Percentiles rank a stretch among this genome's conserved stretches.
These are phyloP conservation scores for Hyphopichia homilentoma DNA, from an alignment of 805 yeast species.

Conservation along the genomic window DNA sequence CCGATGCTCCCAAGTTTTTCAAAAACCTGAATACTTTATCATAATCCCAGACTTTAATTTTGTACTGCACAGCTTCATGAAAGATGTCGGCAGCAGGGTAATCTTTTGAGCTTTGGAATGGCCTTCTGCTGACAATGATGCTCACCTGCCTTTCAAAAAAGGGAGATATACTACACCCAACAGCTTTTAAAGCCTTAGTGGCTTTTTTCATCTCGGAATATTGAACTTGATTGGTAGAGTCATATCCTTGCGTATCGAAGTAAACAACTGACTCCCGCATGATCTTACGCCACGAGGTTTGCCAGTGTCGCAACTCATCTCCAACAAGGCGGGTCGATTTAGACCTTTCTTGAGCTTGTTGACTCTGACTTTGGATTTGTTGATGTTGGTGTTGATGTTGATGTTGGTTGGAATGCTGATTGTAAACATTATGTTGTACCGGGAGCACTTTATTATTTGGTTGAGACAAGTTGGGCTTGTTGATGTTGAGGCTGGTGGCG, in stretches of 20 bases:
- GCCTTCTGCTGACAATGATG: slow-evolving; percentile 71
- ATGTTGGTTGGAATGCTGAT: neutral
- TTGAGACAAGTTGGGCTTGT: slow-evolving; percentile 5
- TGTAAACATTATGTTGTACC: no score
- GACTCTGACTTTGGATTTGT: slow-evolving; percentile 2
- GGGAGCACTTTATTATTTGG: no score
- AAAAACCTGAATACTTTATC: slow-evolving; percentile 82
- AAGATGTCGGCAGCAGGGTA: slow-evolving; percentile 61
- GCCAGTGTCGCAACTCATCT: slow-evolving; percentile 55
- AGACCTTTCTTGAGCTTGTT: slow-evolving; percentile 3
- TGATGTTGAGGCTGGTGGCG: neutral
- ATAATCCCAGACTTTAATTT: slow-evolving; percentile 81
- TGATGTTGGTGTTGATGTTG: slow-evolving; percentile 2
- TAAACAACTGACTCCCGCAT: slow-evolving; percentile 58
- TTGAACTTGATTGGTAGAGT: slow-evolving; percentile 32
- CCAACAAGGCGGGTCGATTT: slow-evolving; percentile 35
- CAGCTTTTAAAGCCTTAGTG: slow-evolving; percentile 39
- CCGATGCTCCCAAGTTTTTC: slow-evolving; percentile 50
- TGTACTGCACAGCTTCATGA: slow-evolving; percentile 53
- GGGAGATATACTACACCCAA: slow-evolving; percentile 45
- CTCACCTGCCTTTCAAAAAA: slow-evolving; percentile 58
- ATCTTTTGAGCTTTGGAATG: slow-evolving; percentile 34
- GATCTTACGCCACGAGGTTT: slow-evolving; percentile 58
- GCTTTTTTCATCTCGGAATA: slow-evolving; percentile 41
- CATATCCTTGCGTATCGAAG: slow-evolving; percentile 52